Percentiles rank a stretch among this genome's conserved stretches.
phyloP scores from a whole-genome alignment of 768 basidiomycete genomes.

The Mycena vulgaris region DNA sequence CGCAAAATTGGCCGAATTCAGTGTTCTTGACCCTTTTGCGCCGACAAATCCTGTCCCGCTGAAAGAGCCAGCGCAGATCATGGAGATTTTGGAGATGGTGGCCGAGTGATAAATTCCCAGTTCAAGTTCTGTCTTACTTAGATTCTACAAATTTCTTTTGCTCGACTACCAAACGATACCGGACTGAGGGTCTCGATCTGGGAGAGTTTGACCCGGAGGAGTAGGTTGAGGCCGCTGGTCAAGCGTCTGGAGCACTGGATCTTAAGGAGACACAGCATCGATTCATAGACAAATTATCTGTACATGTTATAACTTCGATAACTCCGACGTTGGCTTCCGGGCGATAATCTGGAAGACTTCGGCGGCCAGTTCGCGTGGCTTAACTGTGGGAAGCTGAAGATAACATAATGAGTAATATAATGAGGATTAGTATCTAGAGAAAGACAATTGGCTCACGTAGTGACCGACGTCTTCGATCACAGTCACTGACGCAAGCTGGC shows the following conservation, averaged over 20 bases:
- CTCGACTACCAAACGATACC: neutral
- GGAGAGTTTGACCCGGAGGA: neutral
- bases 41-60: too few species aligned
- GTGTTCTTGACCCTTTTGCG: too few species aligned
- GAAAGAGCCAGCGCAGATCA: too few species aligned
- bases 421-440: neutral
- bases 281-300: too few species aligned
- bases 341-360: constrained; percentile 10
- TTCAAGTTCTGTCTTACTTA: too few species aligned
- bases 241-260: too few species aligned
- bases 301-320: constrained; percentile 8
- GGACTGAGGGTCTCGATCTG: neutral
- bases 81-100: too few species aligned
- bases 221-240: neutral
- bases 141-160: too few species aligned
- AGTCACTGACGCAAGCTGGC: constrained; percentile 17
- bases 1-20: too few species aligned
- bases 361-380: constrained; percentile 12
- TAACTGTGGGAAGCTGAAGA: constrained; percentile 5
- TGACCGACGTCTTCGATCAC: constrained; percentile 17
- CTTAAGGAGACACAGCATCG: too few species aligned
- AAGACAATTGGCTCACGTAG: constrained; percentile 5
- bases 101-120: neutral
- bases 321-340: neutral
- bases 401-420: neutral